Evolutionary conservation across 805 yeast species (phyloP).

Genomic region (Ogataea methanolica): DNA sequence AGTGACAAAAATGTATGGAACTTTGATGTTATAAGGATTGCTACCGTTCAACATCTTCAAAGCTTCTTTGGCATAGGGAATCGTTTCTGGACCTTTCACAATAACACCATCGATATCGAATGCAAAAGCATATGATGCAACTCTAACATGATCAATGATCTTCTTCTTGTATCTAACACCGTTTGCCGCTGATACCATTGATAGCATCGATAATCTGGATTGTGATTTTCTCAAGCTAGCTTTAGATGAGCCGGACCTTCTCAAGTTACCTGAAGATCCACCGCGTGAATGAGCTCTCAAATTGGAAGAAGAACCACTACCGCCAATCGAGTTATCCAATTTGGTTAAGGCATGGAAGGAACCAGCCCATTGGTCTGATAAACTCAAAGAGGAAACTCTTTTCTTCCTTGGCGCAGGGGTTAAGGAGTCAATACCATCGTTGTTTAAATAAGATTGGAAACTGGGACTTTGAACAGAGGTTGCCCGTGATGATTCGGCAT

Average conservation of each 20-base stretch:
- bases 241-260: constrained; percentile 14
- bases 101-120: constrained; percentile 93
- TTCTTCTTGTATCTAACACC: constrained; percentile 40
- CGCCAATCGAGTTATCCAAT: constrained; percentile 12
- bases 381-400: constrained; percentile 60
- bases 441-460: constrained; percentile 53
- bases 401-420: constrained; percentile 59
- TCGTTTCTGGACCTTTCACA: constrained; percentile 77
- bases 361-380: constrained; percentile 65
- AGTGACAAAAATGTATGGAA: constrained; percentile 82
- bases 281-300: background rate
- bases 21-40: constrained; percentile 70
- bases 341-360: constrained; percentile 20
- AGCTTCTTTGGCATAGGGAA: constrained; percentile 76
- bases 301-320: constrained; percentile 7
- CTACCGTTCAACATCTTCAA: constrained; percentile 69
- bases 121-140: constrained; percentile 83
- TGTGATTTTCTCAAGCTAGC: constrained; percentile 18
- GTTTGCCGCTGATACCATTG: constrained; percentile 29
- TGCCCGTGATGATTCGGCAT: constrained; percentile 9
- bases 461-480: constrained; percentile 12
- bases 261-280: constrained; percentile 17
- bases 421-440: constrained; percentile 67
- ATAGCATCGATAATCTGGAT: constrained; percentile 24
- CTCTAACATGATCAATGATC: constrained; percentile 63